Evolutionary conservation across 345 rosid species (phyloP), one percentile per base, ranked within the genome.

Genomic region (Ceriops tagal): DNA sequence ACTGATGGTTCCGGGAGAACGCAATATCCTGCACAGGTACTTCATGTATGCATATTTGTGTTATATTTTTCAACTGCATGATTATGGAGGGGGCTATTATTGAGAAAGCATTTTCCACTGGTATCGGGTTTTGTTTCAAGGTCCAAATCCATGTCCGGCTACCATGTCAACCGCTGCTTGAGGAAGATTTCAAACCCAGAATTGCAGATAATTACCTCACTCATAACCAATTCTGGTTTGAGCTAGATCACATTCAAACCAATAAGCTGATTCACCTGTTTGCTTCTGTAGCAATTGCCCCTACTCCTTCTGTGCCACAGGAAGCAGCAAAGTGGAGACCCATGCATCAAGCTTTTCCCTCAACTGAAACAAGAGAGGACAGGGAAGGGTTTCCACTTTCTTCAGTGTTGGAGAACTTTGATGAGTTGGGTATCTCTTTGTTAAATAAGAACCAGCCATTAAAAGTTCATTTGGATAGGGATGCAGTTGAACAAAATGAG

Each of bases 401-500:
- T 71, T 35, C 65, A 6, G 77, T 61, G 43, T 22, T 6, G 70
- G 67, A 73, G 57, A 55, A 69, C 21, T 61, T 63, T 34, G 51
- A 71, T 70, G 52, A 63, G 4, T 59, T 74, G 5, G 3, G 55
- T 69, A 67, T 55, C 53, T 71, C 76, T 70, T 19, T 67, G 58
- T 65, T 61, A 7, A 74, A 75, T 66, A 83, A 66, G 5, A 28
- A 66, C 15, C 75, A 51, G 65, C 66, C 22, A 15, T 56, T 69
- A 64, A 81, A 75, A 73, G 72, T 64, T 53, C 49, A 68, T 53
- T 28, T 62, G 58, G 70, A 74, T 64, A 32, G 58, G 67, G 78
- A 70, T 26, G 60, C 35, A 61, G 57, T 66, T 58, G 67, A 65
- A 68, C 73, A 79, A 77, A 77, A 66, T 21, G 86, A 85, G 74